Base-by-base conservation (phyloP, 306 rosid genomes). In the Cotoneaster glaucophyllus region DNA sequence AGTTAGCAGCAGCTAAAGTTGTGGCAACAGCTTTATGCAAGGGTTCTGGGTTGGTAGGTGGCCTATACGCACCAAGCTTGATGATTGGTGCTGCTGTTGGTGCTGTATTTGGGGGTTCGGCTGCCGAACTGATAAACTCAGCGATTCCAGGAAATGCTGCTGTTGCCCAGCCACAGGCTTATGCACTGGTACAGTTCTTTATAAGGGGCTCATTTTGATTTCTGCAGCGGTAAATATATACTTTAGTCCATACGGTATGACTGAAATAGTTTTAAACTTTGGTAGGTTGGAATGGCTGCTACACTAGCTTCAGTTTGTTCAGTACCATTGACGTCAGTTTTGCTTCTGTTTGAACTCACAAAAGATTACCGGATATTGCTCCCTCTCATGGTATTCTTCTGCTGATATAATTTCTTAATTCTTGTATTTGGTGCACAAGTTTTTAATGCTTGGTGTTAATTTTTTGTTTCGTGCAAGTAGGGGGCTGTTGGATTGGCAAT, bases 401-500 rank as follows among this genome's bases (percentile, higher is more conserved):
- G 44, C 2, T 72, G 25, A 72, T n/a, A 74, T 26, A 44, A 56
- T 59, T 58, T 74, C 31, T 24, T 14, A 28, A 4, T n/a, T 28
- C 50, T 25, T 64, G 2, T 18, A 10, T 59, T 15, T 31, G 53
- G 43, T 59, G 64, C 6, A 52, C 70, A 32, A 63, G n/a, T 24
- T 29, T 28, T 14, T 5, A 4, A 19, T 81, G 43, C 43, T 84
- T 76, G 61, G 28, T 26, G 56, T 74, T 70, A 69, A 17, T 22
- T 64, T 74, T 14, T 75, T 65, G 59, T 75, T 11, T 73, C 68
- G 29, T 85, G 69, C 45, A 31, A 75, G 63, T 79, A 95, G 99
- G 99, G 98, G 13, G 99, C 99, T 53, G 99, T 95, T 86, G 98
- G 99, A 78, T 88, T 95, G 89, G 99, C 99, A 78, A 95, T 95